Evolutionary conservation across 129 eudicot genomes (phyloP).

Genomic region (Deinandra increscens): DNA sequence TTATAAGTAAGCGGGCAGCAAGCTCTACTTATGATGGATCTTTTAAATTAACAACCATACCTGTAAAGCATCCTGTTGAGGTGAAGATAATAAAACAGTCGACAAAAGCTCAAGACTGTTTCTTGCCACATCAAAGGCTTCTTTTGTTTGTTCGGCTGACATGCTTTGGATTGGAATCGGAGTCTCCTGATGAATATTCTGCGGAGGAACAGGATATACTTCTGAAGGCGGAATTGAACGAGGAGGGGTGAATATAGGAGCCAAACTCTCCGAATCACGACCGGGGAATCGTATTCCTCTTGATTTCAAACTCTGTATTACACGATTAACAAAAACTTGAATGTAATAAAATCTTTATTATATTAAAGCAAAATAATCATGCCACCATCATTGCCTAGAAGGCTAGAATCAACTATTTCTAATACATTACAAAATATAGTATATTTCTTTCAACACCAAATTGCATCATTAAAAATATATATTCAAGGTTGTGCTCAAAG

Average conservation of each 20-base stretch:
- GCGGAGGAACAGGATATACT: constrained; percentile 50
- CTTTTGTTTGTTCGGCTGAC: constrained; percentile 87
- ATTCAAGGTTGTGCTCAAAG: not conserved
- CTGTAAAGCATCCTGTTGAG: constrained; percentile 90
- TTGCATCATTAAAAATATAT: not conserved
- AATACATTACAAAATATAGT: not conserved
- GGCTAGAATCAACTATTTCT: not conserved
- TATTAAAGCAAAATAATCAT: not conserved
- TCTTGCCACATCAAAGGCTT: constrained; percentile 89
- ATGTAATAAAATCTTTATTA: too few species aligned
- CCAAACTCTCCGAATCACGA: constrained; percentile 88
- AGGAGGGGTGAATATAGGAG: constrained; percentile 91
- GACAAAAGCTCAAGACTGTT: constrained; percentile 88
- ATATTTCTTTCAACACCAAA: not conserved
- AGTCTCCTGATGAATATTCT: constrained; percentile 48
- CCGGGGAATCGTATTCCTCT: constrained; percentile 95
- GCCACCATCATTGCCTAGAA: not conserved
- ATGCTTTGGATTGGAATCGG: constrained; percentile 56
- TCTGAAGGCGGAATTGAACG: constrained; percentile 69
- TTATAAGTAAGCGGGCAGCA: not conserved
- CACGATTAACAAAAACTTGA: too few species aligned
- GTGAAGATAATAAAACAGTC: constrained; percentile 88
- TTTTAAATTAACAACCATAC: constrained; percentile 39
- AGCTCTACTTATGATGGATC: not conserved
- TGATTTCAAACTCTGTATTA: constrained; percentile 74